Evolutionary conservation across 139 green algal species (phyloP).

Genomic region (Limnomonas spitsbergensis): DNA sequence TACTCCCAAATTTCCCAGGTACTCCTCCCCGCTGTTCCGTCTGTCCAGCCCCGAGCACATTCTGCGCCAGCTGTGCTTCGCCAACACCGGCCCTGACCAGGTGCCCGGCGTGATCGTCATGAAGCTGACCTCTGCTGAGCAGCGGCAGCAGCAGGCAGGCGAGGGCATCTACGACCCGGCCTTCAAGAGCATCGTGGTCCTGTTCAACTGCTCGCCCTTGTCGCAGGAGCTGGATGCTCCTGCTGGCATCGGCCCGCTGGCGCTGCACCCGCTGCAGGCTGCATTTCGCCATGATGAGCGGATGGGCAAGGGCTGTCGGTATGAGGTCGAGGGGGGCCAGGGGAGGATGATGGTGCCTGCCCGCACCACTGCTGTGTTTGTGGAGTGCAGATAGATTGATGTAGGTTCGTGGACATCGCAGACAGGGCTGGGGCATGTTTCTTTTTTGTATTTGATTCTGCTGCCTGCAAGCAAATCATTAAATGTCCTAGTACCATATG

Average conservation of each 20-base stretch:
- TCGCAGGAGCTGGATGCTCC: neutral
- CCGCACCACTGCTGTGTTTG: constrained; percentile 24
- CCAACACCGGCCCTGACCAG: constrained; percentile 54
- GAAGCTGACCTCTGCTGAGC: constrained; percentile 49
- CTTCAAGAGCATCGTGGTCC: constrained; percentile 42
- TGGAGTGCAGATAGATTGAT: constrained; percentile 8
- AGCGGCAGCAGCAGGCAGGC: neutral
- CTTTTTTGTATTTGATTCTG: too few species aligned
- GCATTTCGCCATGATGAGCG: constrained; percentile 4
- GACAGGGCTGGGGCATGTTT: too few species aligned
- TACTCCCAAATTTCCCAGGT: too few species aligned
- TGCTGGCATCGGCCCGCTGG: neutral
- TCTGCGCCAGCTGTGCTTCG: constrained; percentile 54
- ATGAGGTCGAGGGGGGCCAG: neutral
- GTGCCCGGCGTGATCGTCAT: constrained; percentile 65
- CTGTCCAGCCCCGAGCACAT: constrained; percentile 57
- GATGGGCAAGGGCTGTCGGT: constrained; percentile 3
- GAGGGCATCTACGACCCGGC: constrained; percentile 37
- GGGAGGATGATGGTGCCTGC: constrained; percentile 16
- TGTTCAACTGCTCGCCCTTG: constrained; percentile 53
- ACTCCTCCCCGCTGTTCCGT: constrained; percentile 79
- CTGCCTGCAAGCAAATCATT: too few species aligned
- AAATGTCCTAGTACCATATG: too few species aligned
- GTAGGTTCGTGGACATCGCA: too few species aligned
- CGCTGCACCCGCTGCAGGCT: constrained; percentile 3